Evolutionary conservation across 2,329 filamentous ascomycete species (phyloP).

Genomic region (Diaporthe amygdali): DNA sequence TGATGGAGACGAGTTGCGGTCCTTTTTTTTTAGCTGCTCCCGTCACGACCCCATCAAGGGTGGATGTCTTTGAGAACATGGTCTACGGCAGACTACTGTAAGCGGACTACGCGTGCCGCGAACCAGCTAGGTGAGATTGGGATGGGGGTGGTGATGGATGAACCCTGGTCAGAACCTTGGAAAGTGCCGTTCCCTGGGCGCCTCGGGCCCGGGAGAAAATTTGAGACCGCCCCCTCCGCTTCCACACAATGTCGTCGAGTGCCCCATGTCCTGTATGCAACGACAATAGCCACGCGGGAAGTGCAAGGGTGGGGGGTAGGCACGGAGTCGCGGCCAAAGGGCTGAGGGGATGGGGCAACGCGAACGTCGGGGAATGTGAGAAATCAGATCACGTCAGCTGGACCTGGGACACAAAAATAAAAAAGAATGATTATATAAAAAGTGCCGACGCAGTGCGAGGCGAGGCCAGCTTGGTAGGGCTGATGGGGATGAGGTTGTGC

Average conservation of each 20-base stretch:
- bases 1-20: neutral
- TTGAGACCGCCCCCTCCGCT: slow-evolving; percentile 7
- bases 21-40: neutral
- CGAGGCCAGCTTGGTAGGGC: slow-evolving; percentile 21
- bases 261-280: neutral
- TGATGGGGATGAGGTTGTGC: slow-evolving; percentile 23
- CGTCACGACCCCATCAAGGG: neutral
- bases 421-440: slow-evolving; percentile 17
- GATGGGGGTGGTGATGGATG: neutral
- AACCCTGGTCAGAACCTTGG: slow-evolving; percentile 12
- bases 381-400: slow-evolving; percentile 9
- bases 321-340: neutral
- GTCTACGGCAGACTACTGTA: neutral
- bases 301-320: neutral
- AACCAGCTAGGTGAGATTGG: neutral
- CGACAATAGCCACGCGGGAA: neutral
- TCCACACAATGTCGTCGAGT: neutral
- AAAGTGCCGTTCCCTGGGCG: neutral
- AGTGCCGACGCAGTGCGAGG: slow-evolving; percentile 24
- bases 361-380: neutral
- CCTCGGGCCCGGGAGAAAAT: slow-evolving; percentile 9
- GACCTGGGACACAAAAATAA: neutral
- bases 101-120: neutral
- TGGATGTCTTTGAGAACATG: neutral
- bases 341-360: too few species aligned